A percentile compares a stretch with the other conserved stretches of the same genome.
Conservation (phyloP, 2,329 filamentous ascomycete species). For the Ceratocystis cubensis region DNA sequence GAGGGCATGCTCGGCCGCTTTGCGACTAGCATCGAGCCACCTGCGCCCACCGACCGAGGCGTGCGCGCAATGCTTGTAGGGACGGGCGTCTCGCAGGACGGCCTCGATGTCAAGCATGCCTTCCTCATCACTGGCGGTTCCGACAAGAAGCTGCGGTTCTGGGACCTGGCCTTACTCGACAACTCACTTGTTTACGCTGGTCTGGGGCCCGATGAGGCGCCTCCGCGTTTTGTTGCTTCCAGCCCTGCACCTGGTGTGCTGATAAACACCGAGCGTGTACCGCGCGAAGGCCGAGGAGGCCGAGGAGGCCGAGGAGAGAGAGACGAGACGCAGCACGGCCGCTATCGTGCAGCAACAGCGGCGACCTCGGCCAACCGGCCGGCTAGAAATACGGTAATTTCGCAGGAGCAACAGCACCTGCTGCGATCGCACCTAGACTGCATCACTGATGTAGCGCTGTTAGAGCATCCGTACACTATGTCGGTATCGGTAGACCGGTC, state of each 20-base stretch:
- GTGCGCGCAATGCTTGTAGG: slow-evolving; percentile 64
- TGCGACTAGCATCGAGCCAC: slow-evolving; percentile 58
- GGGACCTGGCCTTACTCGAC: slow-evolving; percentile 73
- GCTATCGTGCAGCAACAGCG: slow-evolving; percentile 22
- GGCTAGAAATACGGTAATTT: slow-evolving; percentile 71
- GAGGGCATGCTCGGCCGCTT: slow-evolving; percentile 81
- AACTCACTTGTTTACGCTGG: slow-evolving; percentile 72
- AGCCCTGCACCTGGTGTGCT: slow-evolving; percentile 51
- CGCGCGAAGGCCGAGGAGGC: slow-evolving; percentile 29
- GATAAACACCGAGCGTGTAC: slow-evolving; percentile 52
- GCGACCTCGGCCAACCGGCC: slow-evolving; percentile 29
- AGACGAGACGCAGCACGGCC: slow-evolving; percentile 11
- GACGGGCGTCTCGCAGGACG: slow-evolving; percentile 56
- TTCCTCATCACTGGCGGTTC: slow-evolving; percentile 81
- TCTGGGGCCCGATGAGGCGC: slow-evolving; percentile 53
- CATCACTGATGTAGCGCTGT: slow-evolving; percentile 73
- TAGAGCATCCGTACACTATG: slow-evolving; percentile 88
- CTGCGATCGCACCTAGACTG: slow-evolving; percentile 78
- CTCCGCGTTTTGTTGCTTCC: slow-evolving; percentile 57
- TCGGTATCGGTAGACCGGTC: slow-evolving; percentile 79
- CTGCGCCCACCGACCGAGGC: slow-evolving; percentile 41
- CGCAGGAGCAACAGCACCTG: slow-evolving; percentile 73
- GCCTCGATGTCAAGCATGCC: slow-evolving; percentile 60
- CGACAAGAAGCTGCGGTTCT: slow-evolving; percentile 85
- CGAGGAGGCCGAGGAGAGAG: slow-evolving; percentile 24